Conservation (phyloP, 805 yeast genomes). For the Myxozyma melibiosi region DNA sequence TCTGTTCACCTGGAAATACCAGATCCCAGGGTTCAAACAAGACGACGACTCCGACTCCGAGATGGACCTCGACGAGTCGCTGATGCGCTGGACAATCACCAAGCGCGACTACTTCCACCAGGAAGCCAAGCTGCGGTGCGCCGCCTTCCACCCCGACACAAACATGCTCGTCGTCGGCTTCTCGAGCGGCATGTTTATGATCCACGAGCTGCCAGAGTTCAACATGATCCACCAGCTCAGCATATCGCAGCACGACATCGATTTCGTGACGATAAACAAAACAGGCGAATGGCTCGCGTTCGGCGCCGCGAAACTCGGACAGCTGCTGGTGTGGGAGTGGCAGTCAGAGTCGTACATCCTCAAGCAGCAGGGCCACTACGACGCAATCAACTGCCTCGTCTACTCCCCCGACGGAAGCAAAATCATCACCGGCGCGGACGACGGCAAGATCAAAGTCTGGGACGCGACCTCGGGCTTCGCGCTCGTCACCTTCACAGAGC, state of each 20-base stretch:
- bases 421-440: conserved; percentile 92
- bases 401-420: conserved; percentile 95
- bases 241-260: conserved; percentile 89
- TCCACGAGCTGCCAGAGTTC: conserved; percentile 84
- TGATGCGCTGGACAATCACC: conserved; percentile 75
- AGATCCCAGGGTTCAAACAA: conserved; percentile 53
- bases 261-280: conserved; percentile 73
- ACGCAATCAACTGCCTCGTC: conserved; percentile 76
- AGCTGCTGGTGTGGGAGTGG: conserved; percentile 96
- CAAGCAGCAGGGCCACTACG: conserved; percentile 97
- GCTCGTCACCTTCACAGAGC: conserved; percentile 88
- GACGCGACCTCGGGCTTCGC: conserved; percentile 91
- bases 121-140: conserved; percentile 70
- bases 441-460: conserved; percentile 97
- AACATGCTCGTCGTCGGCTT: conserved; percentile 86
- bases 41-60: conserved; percentile 50
- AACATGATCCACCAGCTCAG: conserved; percentile 80
- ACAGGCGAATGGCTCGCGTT: conserved; percentile 97
- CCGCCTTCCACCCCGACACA: conserved; percentile 74
- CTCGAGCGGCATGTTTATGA: conserved; percentile 82
- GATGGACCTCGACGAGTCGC: conserved; percentile 43
- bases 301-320: conserved; percentile 91
- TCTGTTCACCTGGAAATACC: conserved; percentile 85
- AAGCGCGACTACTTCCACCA: conserved; percentile 76
- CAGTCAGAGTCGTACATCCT: conserved; percentile 93